Conservation (phyloP, 176 grass and related monocot species). For the Canna indica region DNA sequence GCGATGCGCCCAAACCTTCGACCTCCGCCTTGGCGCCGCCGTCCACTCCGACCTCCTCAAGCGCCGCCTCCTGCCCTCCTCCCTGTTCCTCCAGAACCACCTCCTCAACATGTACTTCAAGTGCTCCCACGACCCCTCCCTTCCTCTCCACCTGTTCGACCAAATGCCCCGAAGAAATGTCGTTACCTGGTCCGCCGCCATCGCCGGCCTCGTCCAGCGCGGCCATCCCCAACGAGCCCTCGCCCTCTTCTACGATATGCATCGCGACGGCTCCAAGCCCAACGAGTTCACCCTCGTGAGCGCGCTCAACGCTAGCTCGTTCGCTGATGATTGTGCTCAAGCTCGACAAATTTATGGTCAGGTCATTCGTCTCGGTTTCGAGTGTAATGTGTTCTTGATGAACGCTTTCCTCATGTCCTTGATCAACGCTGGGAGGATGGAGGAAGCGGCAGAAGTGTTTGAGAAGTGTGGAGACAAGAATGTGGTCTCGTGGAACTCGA, state of each 20-base stretch:
- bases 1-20: constrained; percentile 22
- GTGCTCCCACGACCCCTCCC: constrained; percentile 2
- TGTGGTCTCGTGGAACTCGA: constrained; percentile 54
- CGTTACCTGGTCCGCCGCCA: constrained; percentile 43
- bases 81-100: constrained; percentile 48
- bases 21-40: constrained; percentile 20
- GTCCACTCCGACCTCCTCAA: constrained; percentile 44
- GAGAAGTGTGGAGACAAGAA: constrained; percentile 13
- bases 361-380: constrained; percentile 38
- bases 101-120: constrained; percentile 53
- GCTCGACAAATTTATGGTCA: constrained; percentile 32
- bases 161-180: constrained; percentile 49
- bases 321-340: neutral
- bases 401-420: constrained; percentile 46
- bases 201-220: constrained; percentile 37
- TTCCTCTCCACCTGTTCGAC: constrained; percentile 44
- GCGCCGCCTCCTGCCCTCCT: constrained; percentile 21
- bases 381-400: constrained; percentile 38
- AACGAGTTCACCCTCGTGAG: constrained; percentile 47
- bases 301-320: constrained; percentile 44
- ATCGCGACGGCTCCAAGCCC: constrained; percentile 14
- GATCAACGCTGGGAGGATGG: constrained; percentile 33
- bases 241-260: constrained; percentile 36
- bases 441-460: constrained; percentile 30
- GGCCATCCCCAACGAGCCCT: constrained; percentile 27